Conservation (phyloP, 1,139 yeast genomes). For the Yamadazyma friedrichii region DNA sequence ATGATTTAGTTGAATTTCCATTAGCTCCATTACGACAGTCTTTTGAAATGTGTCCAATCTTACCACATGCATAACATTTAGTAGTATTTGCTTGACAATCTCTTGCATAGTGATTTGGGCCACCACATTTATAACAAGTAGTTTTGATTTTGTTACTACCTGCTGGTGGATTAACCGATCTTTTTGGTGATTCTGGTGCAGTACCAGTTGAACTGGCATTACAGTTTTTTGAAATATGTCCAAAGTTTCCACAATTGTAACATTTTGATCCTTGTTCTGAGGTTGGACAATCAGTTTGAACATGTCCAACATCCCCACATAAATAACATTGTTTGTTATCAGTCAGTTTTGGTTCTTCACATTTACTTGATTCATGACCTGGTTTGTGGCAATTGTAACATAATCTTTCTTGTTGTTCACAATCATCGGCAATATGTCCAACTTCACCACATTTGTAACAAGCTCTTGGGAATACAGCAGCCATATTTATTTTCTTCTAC, state of each 20-base stretch:
- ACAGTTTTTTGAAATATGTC: conserved; percentile 82
- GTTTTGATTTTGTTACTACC: conserved; percentile 28
- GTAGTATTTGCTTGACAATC: conserved; percentile 77
- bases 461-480: conserved; percentile 76
- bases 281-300: conserved; percentile 64
- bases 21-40: conserved; percentile 62
- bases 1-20: conserved; percentile 35
- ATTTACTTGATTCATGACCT: conserved; percentile 86
- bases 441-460: conserved; percentile 92
- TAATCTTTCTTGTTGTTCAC: conserved; percentile 78
- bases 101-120: conserved; percentile 90
- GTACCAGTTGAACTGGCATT: conserved; percentile 28
- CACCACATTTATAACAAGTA: conserved; percentile 89
- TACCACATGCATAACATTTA: conserved; percentile 92
- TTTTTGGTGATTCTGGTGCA: conserved; percentile 18
- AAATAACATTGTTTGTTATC: conserved; percentile 86
- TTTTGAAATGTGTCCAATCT: conserved; percentile 82
- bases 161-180: conserved; percentile 16
- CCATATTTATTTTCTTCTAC: conserved; percentile 29
- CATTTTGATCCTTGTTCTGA: conserved; percentile 50
- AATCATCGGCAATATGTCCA: conserved; percentile 88
- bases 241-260: conserved; percentile 66
- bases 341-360: conserved; percentile 84
- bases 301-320: conserved; percentile 74
- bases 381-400: conserved; percentile 93